phyloP scores from a whole-genome alignment of 768 basidiomycete genomes.

The Leucosporidium yakuticum region DNA sequence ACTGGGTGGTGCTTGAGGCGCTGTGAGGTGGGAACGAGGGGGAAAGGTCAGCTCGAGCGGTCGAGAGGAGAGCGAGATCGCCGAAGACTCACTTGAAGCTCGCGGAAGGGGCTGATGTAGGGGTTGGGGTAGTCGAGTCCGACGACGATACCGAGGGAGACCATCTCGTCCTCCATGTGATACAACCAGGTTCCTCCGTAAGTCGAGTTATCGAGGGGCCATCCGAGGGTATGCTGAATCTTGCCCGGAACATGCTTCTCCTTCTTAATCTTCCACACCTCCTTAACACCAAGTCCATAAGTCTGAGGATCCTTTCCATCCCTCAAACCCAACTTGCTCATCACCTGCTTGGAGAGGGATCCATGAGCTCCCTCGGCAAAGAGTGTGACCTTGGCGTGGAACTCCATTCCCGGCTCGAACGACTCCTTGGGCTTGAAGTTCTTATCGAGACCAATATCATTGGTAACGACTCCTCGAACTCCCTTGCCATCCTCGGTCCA shows the following conservation, averaged over 20 bases:
- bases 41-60: no score
- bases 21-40: constrained; percentile 43
- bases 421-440: constrained; percentile 68
- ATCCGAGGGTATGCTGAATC: constrained; percentile 90
- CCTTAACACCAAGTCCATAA: constrained; percentile 92
- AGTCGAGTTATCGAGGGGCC: constrained; percentile 71
- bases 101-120: constrained; percentile 81
- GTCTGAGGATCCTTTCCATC: constrained; percentile 76
- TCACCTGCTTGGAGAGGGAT: constrained; percentile 71
- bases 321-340: constrained; percentile 67
- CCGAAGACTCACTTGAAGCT: constrained; percentile 68
- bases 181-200: constrained; percentile 94
- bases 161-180: constrained; percentile 87
- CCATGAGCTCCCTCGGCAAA: constrained; percentile 95
- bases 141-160: constrained; percentile 83
- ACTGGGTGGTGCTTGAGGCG: constrained; percentile 96
- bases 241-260: constrained; percentile 65
- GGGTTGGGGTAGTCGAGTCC: constrained; percentile 94
- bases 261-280: constrained; percentile 84
- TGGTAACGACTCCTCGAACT: constrained; percentile 78
- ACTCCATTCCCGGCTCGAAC: constrained; percentile 95
- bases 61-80: neutral
- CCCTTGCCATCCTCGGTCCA: constrained; percentile 58
- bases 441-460: constrained; percentile 86
- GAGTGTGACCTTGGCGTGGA: constrained; percentile 82